Base-by-base conservation (phyloP, 2,329 filamentous ascomycete species). In the Trichoderma aggressivum region DNA sequence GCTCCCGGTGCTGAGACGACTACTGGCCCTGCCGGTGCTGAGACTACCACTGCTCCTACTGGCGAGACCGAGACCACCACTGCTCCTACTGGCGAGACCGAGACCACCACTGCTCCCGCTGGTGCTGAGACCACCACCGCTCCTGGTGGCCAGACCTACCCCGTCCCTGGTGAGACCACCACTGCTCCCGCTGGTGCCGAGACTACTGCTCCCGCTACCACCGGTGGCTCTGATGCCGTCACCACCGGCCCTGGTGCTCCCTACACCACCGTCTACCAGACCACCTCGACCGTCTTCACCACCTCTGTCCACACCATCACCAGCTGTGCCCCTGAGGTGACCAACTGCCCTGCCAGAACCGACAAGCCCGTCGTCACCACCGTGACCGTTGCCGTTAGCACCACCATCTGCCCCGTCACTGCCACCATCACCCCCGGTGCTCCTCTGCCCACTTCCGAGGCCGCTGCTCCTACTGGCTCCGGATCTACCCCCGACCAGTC, bases 381-480 rank as follows among this genome's bases (percentile, higher is more conserved):
- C 3, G 83, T 87, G 71, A 88, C 86, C 7, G 78, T 91, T 72
- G 80, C 88, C 60, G 76, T 89, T 62, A 87, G 85, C 64, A 90
- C 89, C 73, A 90, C 88, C 53, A 78, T 90, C 77, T 89, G 87
- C 84, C 88, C 87, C 26, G 86, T 88, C 72, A 88, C 86, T n/a
- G 85, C 85, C 82, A 88, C 86, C 55, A 77, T 82, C 74, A 78
- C 77, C 50, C 68, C 67, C 32, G 70, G 73, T 34, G 70, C 72
- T 21, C 65, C 72, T 58, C 70, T 70, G 70, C 60, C 63, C 36
- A 64, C 68, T 7, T 71, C 47, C 39, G 69, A 56, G 18, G 72
- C 74, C 47, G 69, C 64, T 50, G 72, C 72, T 62, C 73, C 74
- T 47, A 24, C 67, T 18, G 58, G 28, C 58, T 66, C 72, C 21